phyloP scores from a whole-genome alignment of 2,329 filamentous ascomycete genomes.

The Rhynchosporium agropyri region DNA sequence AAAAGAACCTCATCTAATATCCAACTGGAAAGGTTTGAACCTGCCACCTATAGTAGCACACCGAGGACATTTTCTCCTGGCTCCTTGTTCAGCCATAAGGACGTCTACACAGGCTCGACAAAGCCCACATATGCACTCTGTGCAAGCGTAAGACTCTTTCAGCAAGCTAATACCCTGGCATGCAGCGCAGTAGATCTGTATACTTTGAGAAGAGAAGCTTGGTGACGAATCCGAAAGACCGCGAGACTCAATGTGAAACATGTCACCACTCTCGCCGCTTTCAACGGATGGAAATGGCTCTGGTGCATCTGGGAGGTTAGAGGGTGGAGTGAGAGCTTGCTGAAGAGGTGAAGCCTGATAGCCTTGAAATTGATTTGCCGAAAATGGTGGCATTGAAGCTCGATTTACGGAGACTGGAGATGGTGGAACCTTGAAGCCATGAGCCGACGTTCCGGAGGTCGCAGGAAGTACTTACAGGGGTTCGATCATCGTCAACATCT shows the following conservation, averaged over 20 bases:
- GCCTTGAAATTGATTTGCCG: slow-evolving; percentile 62
- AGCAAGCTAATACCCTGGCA: slow-evolving; percentile 78
- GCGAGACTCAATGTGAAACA: slow-evolving; percentile 69
- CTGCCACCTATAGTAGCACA: slow-evolving; percentile 78
- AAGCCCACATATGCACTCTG: slow-evolving; percentile 92
- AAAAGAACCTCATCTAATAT: slow-evolving; percentile 61
- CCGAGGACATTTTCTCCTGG: slow-evolving; percentile 74
- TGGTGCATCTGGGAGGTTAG: slow-evolving; percentile 64
- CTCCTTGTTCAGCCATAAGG: slow-evolving; percentile 74
- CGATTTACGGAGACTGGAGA: slow-evolving; percentile 66
- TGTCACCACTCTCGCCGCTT: slow-evolving; percentile 70
- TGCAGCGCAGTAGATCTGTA: slow-evolving; percentile 90
- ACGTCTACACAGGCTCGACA: slow-evolving; percentile 87
- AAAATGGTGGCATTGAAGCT: slow-evolving; percentile 62
- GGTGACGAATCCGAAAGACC: slow-evolving; percentile 71
- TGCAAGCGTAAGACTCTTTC: slow-evolving; percentile 88
- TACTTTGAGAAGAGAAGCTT: slow-evolving; percentile 71
- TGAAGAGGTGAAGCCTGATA: slow-evolving; percentile 92
- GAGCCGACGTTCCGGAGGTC: slow-evolving; percentile 1
- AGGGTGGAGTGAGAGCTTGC: slow-evolving; percentile 83
- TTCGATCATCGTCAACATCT: slow-evolving; percentile 87
- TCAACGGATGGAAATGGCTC: slow-evolving; percentile 92
- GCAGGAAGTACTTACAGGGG: slow-evolving; percentile 63
- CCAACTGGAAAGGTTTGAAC: slow-evolving; percentile 84
- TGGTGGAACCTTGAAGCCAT: slow-evolving; percentile 58